A percentile compares a stretch with the other conserved stretches of the same genome.
Conservation (phyloP, 768 basidiomycete species). For the Antrodiella citrinella region DNA sequence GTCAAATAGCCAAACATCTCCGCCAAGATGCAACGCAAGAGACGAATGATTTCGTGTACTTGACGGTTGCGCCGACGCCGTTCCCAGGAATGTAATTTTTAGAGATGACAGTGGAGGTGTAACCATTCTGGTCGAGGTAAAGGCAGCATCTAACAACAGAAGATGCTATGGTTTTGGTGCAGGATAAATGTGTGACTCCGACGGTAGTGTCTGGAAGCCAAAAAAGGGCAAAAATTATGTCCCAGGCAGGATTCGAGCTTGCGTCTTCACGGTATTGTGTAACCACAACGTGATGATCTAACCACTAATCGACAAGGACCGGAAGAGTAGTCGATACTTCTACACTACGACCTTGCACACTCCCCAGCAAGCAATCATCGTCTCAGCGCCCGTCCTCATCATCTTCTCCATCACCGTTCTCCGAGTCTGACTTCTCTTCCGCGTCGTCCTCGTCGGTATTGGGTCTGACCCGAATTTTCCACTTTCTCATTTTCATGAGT, state of each 20-base stretch:
- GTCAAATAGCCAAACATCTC: slow-evolving; percentile 79
- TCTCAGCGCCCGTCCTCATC: too few species aligned
- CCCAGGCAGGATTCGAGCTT: neutral
- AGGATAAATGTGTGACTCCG: too few species aligned
- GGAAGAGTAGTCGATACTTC: neutral
- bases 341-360: neutral
- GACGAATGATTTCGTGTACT: slow-evolving; percentile 73
- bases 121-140: neutral
- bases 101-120: slow-evolving; percentile 24
- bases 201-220: too few species aligned
- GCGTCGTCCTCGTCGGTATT: neutral
- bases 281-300: slow-evolving; percentile 2
- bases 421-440: neutral
- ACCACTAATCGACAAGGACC: slow-evolving; percentile 1
- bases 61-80: slow-evolving; percentile 76
- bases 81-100: slow-evolving; percentile 70
- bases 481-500: neutral
- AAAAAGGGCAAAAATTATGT: neutral
- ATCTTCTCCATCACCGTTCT: neutral
- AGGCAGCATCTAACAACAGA: neutral
- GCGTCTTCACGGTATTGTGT: neutral
- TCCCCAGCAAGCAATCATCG: too few species aligned
- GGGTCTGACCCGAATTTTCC: neutral
- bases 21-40: slow-evolving; percentile 54
- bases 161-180: neutral